Evolutionary conservation across 768 basidiomycete genomes (phyloP).

Genomic region (Termitomyces sp.): DNA sequence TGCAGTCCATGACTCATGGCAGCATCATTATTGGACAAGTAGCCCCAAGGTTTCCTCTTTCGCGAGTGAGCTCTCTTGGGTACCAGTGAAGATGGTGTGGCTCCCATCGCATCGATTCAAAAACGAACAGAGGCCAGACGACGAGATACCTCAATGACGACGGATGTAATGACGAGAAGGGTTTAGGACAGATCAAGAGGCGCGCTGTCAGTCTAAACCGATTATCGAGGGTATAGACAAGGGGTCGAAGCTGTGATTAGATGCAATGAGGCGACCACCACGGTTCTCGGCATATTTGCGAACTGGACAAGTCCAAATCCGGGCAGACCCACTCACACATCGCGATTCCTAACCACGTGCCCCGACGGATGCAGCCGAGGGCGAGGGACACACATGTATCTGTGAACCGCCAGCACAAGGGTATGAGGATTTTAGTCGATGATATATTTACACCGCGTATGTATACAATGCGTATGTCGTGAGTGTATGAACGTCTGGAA

Average conservation of each 20-base stretch:
- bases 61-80: background rate
- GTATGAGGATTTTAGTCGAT: too few relatives aligned
- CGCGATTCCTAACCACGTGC: slow-evolving; percentile 1
- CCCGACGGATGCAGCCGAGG: background rate
- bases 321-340: background rate
- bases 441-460: background rate
- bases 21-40: background rate
- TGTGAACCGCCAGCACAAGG: too few relatives aligned
- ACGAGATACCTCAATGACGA: background rate
- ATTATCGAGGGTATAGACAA: background rate
- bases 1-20: background rate
- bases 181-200: background rate
- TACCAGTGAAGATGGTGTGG: background rate
- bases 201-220: background rate
- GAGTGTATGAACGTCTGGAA: background rate
- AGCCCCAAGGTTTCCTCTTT: background rate
- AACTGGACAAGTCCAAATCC: background rate
- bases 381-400: too few relatives aligned
- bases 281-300: slow-evolving; percentile 2
- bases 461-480: background rate
- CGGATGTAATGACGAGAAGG: background rate
- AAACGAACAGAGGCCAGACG: background rate
- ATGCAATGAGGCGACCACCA: slow-evolving; percentile 5
- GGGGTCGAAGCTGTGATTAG: background rate
- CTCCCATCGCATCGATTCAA: background rate